Conservation (phyloP, 2,329 filamentous ascomycete species). For the Penicillium occitanis region DNA sequence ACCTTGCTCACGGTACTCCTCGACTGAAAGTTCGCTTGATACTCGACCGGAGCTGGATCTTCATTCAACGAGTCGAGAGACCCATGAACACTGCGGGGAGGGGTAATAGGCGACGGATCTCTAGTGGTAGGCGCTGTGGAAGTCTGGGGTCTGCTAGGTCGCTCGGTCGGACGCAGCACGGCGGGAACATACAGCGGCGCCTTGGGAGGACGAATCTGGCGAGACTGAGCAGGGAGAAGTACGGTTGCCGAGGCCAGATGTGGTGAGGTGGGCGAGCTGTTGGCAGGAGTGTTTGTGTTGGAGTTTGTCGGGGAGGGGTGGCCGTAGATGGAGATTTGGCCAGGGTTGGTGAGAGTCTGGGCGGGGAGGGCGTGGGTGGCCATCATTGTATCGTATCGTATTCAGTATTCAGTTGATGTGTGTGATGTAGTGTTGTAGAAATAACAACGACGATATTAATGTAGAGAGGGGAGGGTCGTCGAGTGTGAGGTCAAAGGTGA, state of each 20-base stretch:
- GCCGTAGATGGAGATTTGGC: constrained; percentile 41
- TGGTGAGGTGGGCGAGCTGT: constrained; percentile 56
- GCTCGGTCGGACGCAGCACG: constrained; percentile 61
- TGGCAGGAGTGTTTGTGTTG: constrained; percentile 51
- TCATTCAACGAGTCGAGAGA: constrained; percentile 52
- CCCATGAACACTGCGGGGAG: constrained; percentile 55
- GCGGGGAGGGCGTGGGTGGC: constrained; percentile 25
- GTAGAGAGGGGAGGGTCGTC: neutral
- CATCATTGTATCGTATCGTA: constrained; percentile 13
- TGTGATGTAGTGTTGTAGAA: neutral
- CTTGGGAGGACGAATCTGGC: constrained; percentile 60
- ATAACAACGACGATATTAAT: neutral
- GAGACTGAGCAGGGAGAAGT: constrained; percentile 47
- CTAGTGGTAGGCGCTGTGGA: constrained; percentile 21
- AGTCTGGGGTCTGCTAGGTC: constrained; percentile 24
- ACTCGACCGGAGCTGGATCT: constrained; percentile 36
- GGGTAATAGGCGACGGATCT: constrained; percentile 47
- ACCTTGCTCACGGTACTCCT: constrained; percentile 48
- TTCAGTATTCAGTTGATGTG: neutral
- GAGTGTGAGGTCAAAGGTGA: neutral
- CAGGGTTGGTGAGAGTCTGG: constrained; percentile 22
- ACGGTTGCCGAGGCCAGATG: constrained; percentile 40
- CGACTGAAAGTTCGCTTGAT: constrained; percentile 43
- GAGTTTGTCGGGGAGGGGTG: constrained; percentile 49
- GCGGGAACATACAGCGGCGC: constrained; percentile 64